Conservation (phyloP, 139 green algal species). For the Pleodorina starrii region DNA sequence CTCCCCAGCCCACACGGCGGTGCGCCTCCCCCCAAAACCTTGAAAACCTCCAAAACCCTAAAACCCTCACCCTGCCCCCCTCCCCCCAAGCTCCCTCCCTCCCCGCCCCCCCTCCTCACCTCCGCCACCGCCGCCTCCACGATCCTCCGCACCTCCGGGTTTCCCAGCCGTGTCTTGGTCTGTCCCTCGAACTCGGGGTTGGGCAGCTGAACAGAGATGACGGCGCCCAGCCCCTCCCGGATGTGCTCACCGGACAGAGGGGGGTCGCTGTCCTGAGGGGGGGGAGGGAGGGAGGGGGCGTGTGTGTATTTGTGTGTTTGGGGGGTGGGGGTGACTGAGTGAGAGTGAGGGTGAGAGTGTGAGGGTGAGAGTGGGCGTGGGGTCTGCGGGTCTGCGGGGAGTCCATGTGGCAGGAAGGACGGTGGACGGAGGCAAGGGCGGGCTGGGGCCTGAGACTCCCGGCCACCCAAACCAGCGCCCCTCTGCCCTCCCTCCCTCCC, state of each 20-base stretch:
- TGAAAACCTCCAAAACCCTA: too few species aligned
- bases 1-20: too few species aligned
- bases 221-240: conserved; percentile 85
- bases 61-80: too few species aligned
- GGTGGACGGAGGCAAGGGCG: neutral
- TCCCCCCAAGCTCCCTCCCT: too few species aligned
- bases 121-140: conserved; percentile 82
- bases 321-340: neutral
- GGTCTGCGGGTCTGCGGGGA: neutral
- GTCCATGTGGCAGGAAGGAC: neutral
- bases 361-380: neutral
- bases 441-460: too few species aligned
- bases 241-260: conserved; percentile 87
- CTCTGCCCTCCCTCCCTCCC: neutral
- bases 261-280: conserved; percentile 33
- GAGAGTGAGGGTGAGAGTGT: neutral
- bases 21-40: too few species aligned
- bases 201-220: conserved; percentile 87
- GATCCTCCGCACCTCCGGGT: conserved; percentile 89
- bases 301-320: neutral
- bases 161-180: conserved; percentile 97
- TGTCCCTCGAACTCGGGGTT: conserved; percentile 98
- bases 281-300: neutral
- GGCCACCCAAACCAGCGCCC: too few species aligned
- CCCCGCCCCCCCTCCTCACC: conserved; percentile 47